These are phyloP conservation scores for Aurinia saxatilis DNA, from an alignment of 345 rosid species.

Conservation along the genomic window DNA sequence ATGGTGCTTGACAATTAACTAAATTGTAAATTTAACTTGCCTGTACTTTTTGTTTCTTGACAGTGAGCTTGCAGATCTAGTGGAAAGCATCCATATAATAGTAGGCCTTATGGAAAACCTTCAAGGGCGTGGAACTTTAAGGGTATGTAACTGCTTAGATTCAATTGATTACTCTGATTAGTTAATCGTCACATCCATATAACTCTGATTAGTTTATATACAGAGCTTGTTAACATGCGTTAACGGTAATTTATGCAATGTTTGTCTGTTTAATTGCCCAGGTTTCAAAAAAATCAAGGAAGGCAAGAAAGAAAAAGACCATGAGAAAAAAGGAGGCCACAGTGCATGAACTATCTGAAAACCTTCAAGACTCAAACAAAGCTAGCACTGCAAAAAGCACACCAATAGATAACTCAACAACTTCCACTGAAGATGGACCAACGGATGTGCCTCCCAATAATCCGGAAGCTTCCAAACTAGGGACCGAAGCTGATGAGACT, in stretches of 20 bases:
- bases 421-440: slow-evolving; percentile 24
- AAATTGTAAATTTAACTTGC: not conserved
- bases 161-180: no score
- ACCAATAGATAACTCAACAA: slow-evolving; percentile 16
- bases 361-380: slow-evolving; percentile 32
- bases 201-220: not conserved
- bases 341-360: slow-evolving; percentile 34
- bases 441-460: slow-evolving; percentile 19
- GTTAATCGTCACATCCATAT: no score
- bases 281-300: slow-evolving; percentile 87
- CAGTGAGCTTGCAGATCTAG: slow-evolving; percentile 95
- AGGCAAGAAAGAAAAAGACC: slow-evolving; percentile 45
- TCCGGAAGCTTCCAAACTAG: slow-evolving; percentile 27
- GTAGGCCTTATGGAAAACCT: slow-evolving; percentile 79
- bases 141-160: slow-evolving; percentile 49
- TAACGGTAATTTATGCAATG: not conserved
- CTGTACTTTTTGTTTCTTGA: slow-evolving; percentile 8
- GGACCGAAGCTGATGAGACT: slow-evolving; percentile 24
- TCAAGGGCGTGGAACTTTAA: slow-evolving; percentile 81
- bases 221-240: not conserved
- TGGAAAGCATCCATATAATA: slow-evolving; percentile 62
- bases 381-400: slow-evolving; percentile 27
- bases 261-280: slow-evolving; percentile 26
- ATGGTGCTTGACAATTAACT: not conserved
- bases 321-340: slow-evolving; percentile 29